Conservation (phyloP, 768 basidiomycete genomes). For the Pleurotus salmoneostramineus region DNA sequence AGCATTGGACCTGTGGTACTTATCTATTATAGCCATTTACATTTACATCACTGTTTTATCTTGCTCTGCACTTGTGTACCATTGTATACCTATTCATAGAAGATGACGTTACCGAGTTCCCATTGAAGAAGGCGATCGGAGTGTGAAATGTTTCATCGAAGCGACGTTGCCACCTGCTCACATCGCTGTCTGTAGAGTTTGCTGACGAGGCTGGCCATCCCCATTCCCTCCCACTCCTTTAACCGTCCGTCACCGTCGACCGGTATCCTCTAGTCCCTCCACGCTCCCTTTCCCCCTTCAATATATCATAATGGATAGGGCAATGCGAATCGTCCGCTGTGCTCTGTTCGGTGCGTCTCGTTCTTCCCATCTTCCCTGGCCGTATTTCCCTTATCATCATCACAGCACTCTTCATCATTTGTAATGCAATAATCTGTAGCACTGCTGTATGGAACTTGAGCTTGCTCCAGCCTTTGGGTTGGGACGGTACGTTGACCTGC, state of each 20-base stretch:
- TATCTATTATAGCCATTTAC: neutral
- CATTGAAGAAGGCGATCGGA: neutral
- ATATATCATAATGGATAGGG: slow-evolving; percentile 31
- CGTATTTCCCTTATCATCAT: neutral
- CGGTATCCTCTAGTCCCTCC: slow-evolving; percentile 18
- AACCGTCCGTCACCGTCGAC: slow-evolving; percentile 22
- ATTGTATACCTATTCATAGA: neutral
- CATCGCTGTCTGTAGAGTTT: neutral
- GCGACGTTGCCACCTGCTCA: no score
- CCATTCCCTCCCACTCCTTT: slow-evolving; percentile 4
- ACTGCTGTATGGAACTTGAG: slow-evolving; percentile 69
- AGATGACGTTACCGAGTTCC: neutral
- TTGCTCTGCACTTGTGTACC: neutral
- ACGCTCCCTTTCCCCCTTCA: slow-evolving; percentile 22
- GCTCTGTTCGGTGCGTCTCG: slow-evolving; percentile 50
- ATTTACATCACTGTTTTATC: neutral
- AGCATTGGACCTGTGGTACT: neutral
- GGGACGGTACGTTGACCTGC: slow-evolving; percentile 32
- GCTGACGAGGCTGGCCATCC: neutral
- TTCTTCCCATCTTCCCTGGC: slow-evolving; percentile 5
- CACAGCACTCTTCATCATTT: slow-evolving; percentile 57
- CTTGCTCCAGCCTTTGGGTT: slow-evolving; percentile 31
- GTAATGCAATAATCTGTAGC: slow-evolving; percentile 61
- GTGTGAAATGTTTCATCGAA: neutral
- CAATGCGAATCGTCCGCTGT: slow-evolving; percentile 52